These are phyloP conservation scores for Babesia divergens DNA, from an alignment of 169 alveolate genomes.

Conservation along the genomic window DNA sequence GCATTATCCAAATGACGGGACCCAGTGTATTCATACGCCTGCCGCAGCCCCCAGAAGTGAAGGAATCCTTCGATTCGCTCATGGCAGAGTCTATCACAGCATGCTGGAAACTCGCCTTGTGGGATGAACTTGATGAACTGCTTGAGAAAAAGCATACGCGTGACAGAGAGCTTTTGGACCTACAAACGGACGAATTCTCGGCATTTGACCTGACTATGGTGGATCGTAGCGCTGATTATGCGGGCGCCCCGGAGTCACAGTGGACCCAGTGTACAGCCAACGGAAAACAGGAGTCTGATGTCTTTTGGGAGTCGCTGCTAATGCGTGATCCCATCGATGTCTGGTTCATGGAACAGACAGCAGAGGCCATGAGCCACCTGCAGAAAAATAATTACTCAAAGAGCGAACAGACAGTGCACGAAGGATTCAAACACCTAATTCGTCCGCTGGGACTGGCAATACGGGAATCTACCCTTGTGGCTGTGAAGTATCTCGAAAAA, in stretches of 20 bases:
- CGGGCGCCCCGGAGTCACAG: neutral
- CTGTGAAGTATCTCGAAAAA: slow-evolving; percentile 40
- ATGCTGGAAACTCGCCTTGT: slow-evolving; percentile 48
- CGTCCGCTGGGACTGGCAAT: slow-evolving; percentile 54
- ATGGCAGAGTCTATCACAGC: slow-evolving; percentile 46
- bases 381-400: slow-evolving; percentile 15
- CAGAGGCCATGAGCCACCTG: slow-evolving; percentile 19
- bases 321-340: slow-evolving; percentile 53
- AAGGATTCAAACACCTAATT: slow-evolving; percentile 43
- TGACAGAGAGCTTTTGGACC: slow-evolving; percentile 1
- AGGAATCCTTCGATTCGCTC: slow-evolving; percentile 23
- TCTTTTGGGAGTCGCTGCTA: slow-evolving; percentile 45
- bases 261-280: slow-evolving; percentile 18
- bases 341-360: slow-evolving; percentile 57
- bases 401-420: slow-evolving; percentile 12
- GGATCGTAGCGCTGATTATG: neutral
- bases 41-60: slow-evolving; percentile 9
- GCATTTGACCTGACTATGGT: neutral
- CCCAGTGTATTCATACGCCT: slow-evolving; percentile 24
- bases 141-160: neutral
- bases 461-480: slow-evolving; percentile 40
- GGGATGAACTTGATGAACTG: slow-evolving; percentile 48
- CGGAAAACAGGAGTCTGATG: neutral
- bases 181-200: neutral
- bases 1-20: slow-evolving; percentile 46